A percentile compares a stretch with the other conserved stretches of the same genome.
These are phyloP conservation scores for Onygena corvina DNA, from an alignment of 2,329 filamentous ascomycete genomes.

Conservation along the genomic window DNA sequence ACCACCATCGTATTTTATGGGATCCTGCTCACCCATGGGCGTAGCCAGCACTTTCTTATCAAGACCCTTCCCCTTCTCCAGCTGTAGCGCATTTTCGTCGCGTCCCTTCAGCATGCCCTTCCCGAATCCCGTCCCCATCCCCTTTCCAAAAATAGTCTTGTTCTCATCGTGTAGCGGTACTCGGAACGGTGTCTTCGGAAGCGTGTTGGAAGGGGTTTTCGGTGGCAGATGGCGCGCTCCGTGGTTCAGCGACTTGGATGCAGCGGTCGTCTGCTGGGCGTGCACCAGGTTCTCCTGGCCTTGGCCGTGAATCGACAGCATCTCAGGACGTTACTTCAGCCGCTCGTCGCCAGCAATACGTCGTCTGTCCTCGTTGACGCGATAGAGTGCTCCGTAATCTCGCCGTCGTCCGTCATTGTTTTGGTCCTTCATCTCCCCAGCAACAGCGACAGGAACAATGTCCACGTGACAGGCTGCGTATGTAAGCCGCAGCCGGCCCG, in stretches of 20 bases:
- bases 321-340: conserved; percentile 27
- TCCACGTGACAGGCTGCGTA: not conserved
- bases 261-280: conserved; percentile 56
- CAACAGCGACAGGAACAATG: not conserved
- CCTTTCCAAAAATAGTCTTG: conserved; percentile 45
- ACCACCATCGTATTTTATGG: not conserved
- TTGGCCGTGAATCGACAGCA: conserved; percentile 54
- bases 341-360: not conserved
- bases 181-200: conserved; percentile 72
- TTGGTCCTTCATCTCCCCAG: not conserved
- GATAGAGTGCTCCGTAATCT: no score
- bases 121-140: conserved; percentile 43
- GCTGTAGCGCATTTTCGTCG: conserved; percentile 45
- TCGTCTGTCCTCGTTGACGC: no score
- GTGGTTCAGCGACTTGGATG: conserved; percentile 61
- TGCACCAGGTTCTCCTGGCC: conserved; percentile 84
- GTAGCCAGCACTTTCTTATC: conserved; percentile 61
- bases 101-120: conserved; percentile 36
- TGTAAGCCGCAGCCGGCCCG: not conserved
- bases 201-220: conserved; percentile 67
- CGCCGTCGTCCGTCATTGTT: not conserved
- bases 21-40: conserved; percentile 51
- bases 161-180: conserved; percentile 77
- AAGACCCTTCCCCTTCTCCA: conserved; percentile 33
- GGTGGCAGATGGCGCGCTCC: conserved; percentile 48